A percentile compares a stretch with the other conserved stretches of the same genome.
Evolutionary conservation across 2,329 filamentous ascomycete species (phyloP).

Genomic region (Endocalyx cinctus): DNA sequence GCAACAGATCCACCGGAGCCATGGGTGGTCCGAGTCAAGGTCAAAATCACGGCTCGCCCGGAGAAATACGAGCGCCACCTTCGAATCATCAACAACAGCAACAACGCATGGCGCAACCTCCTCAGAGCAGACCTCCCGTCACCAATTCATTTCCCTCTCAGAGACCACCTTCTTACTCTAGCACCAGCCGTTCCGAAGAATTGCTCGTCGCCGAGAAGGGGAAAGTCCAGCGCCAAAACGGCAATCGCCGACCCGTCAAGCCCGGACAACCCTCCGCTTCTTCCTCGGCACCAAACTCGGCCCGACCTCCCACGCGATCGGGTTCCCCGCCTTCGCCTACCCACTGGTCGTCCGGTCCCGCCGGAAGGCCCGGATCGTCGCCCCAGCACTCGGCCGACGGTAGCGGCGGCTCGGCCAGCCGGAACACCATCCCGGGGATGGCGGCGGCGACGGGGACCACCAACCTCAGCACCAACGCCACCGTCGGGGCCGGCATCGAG

Average conservation of each 20-base stretch:
- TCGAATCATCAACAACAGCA: slow-evolving; percentile 18
- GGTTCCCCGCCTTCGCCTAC: slow-evolving; percentile 19
- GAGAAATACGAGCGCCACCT: slow-evolving; percentile 7
- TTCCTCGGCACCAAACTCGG: slow-evolving; percentile 8
- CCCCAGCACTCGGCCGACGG: neutral
- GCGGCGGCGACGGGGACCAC: too few species aligned
- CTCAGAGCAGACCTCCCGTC: slow-evolving; percentile 24
- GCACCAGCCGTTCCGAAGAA: slow-evolving; percentile 27
- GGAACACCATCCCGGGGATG: slow-evolving; percentile 2
- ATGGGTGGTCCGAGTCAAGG: slow-evolving; percentile 9
- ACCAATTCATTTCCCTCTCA: slow-evolving; percentile 22
- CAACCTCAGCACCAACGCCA: too few species aligned
- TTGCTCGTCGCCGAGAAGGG: slow-evolving; percentile 20
- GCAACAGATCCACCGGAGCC: slow-evolving; percentile 16
- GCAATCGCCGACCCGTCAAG: slow-evolving; percentile 11
- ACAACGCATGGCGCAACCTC: slow-evolving; percentile 9
- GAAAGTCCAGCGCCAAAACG: slow-evolving; percentile 21
- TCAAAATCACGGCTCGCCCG: slow-evolving; percentile 6
- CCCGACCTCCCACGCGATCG: slow-evolving; percentile 15
- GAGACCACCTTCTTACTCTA: slow-evolving; percentile 25
- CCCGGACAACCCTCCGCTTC: slow-evolving; percentile 10
- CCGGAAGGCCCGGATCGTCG: slow-evolving; percentile 1
- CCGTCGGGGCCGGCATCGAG: slow-evolving; percentile 25
- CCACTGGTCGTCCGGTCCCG: slow-evolving; percentile 2
- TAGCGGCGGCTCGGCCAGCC: slow-evolving; percentile 6